A percentile compares a stretch with the other conserved stretches of the same genome.
Evolutionary conservation across 2,329 filamentous ascomycete genomes (phyloP).

Genomic region (Paecilomyces sp.): DNA sequence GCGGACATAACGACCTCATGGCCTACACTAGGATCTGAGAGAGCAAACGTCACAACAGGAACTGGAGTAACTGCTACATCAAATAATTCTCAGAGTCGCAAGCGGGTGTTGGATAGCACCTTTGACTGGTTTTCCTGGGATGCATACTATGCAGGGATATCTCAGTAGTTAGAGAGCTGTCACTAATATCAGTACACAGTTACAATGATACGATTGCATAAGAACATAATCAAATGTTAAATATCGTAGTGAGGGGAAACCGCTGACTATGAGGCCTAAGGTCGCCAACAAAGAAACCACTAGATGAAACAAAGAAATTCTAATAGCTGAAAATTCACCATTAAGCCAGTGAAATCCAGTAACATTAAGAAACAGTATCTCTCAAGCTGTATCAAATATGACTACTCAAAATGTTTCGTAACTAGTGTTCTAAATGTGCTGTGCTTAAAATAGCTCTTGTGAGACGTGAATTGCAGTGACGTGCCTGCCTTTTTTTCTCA

Average conservation of each 20-base stretch:
- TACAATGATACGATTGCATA: no score
- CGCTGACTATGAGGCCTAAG: no score
- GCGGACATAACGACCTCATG: not conserved
- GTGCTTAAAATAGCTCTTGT: not conserved
- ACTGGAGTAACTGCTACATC: not conserved
- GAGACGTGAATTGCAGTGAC: not conserved
- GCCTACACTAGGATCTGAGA: not conserved
- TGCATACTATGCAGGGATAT: not conserved
- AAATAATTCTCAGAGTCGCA: not conserved
- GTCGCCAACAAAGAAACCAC: not conserved
- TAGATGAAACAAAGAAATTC: not conserved
- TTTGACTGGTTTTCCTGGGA: slow-evolving; percentile 2
- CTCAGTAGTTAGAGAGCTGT: not conserved
- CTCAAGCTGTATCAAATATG: not conserved
- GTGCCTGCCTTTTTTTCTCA: not conserved
- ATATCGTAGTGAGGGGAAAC: no score
- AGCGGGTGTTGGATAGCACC: not conserved
- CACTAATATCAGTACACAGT: no score
- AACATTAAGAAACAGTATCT: not conserved
- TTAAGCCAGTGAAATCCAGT: not conserved
- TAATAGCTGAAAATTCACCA: not conserved
- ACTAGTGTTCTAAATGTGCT: not conserved
- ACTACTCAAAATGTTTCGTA: not conserved
- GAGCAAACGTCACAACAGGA: not conserved
- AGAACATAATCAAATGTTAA: no score